Base-by-base conservation (phyloP, 106 monocot genomes). In the Dactylorhiza incarnata region DNA sequence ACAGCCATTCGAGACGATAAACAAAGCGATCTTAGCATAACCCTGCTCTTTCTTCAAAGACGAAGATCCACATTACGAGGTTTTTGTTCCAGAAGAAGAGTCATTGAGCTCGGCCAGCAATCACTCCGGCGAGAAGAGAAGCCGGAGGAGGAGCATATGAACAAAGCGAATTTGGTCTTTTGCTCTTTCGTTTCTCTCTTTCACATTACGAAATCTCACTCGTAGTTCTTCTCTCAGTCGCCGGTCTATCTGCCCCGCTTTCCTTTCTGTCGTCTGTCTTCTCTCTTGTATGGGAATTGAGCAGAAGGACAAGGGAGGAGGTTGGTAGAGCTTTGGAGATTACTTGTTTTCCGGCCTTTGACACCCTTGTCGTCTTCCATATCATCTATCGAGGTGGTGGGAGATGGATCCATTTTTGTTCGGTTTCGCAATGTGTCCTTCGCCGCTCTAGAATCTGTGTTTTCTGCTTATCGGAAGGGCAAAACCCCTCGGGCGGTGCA, bases 401-500 rank as follows among this genome's bases (percentile, higher is more conserved):
- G 16, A 44, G 29, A 68, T 37, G 43, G 13, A 15, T 37, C 68
- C 14, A 23, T 37, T 68, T 69, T 69, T 69, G 69, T 69, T 69
- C 45, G 69, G 17, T 69, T 69, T 45, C 17, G 69, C 66, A 65
- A 26, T 25, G 65, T 65, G 29, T 77, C 47, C 76, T 59, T 63
- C 76, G 46, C 48, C 62, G 24, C 50, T 67, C 37, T 76, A 46
- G 43, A 24, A 0, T 14, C 16, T 77, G 49, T 15, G 23, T n/a
- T 26, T 45, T 56, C 45, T 61, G 63, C 77, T 69, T 17, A 14
- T 16, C 69, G 6, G 69, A 69, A 69, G n/a, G 17, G 45, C 29
- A 69, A 69, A 43, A 29, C 13, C 23, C 69, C 16, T 55, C 51
- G n/a, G 23, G 71, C 71, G 73, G 74, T 80, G 83, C 83, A 74